Base-by-base conservation (phyloP, 2,329 filamentous ascomycete species). In the Aspergillus sp. region DNA sequence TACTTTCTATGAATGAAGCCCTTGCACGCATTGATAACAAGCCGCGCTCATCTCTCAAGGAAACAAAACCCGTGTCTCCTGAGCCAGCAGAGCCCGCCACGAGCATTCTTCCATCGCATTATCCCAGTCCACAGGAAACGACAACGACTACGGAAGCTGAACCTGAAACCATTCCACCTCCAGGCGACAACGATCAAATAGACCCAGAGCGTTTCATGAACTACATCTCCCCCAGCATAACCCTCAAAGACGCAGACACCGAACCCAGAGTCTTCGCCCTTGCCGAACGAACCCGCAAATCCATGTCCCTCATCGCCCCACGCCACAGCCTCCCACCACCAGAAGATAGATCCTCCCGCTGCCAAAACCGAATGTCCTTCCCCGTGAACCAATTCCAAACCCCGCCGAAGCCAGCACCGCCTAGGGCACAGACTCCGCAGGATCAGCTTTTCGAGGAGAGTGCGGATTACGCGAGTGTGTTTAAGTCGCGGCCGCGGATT, bases 401-500 rank as follows among this genome's bases (percentile, higher is more conserved):
- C 0, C 76, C 76, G 0, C 66, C 68, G 3, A 74, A 69, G 44
- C 47, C 56, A 37, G 45, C 51, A 7, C 50, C 48, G 15, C 63
- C 64, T 17, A 53, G 70, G 50, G 68, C 66, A 19, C 69, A 73
- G 3, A 75, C 82, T 1, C 76, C 86, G 7, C 75, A 79, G 0
- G 85, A 91, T 60, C 79, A 84, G 53, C 69, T 95, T 37, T 83
- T 95, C 23, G 77, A 77, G 13, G 78, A 84, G 47, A 83, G 88
- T 55, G 75, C 79, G 3, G 88, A 94, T 51, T 86, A 89, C 65
- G 85, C 86, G 50, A 85, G 84, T 22, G 84, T 95, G 1, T 96
- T 96, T 65, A 88, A 84, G 69, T 90, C 87, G 53, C 72, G 90
- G 54, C 90, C 90, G 0, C 86, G 83, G 66, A 82, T 96, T 55